Base-by-base conservation (phyloP, 208 protist species). In the Acanthamoeba royreba region DNA sequence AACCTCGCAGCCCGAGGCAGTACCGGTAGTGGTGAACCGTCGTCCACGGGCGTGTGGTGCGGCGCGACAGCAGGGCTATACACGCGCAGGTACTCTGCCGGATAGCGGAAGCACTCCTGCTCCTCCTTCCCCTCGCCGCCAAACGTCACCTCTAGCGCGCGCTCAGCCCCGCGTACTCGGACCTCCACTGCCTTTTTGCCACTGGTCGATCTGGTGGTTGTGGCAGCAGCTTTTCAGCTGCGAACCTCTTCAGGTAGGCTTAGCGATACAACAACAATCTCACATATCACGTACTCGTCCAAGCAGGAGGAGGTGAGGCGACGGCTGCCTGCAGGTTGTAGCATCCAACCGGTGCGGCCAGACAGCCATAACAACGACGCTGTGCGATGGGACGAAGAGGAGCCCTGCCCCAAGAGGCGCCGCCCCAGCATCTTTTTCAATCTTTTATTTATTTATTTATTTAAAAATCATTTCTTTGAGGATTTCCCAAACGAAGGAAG, bases 21-120 rank as follows among this genome's bases (percentile, higher is more conserved):
- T 9, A 19, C 13, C 13, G 49, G 13, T 55, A 25, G 49, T 55
- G 49, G 49, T 9, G 19, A 55, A 19, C 13, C 13, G 49, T 55
- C 19, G 49, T 33, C 25, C 25, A n/a, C 17, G 63, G 25, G 3
- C 11, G 58, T 31, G 9, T 55, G 42, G n/a, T 92, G 46, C 55
- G 55, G 79, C 1, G 15, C 92, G 8, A 46, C 81, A 17, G 92
- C 63, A 3, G 94, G 94, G 25, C 69, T 89, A 28, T 94, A 66
- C 31, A 95, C 81, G 15, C 94, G 11, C 15, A 95, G 43, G 22
- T 92, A 93, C 38, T 95, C 94, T 35, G 94, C 88, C 4, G 90
- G 63, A 28, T 94, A 95, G 25, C 83, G 58, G 74, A 47, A 95
- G 28, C 28, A 25, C 40, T 74, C 55, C 11, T 43, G 25, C 15